These are phyloP conservation scores for Nymphaea colorata DNA, from an alignment of 164 flowering plant species.

Conservation along the genomic window DNA sequence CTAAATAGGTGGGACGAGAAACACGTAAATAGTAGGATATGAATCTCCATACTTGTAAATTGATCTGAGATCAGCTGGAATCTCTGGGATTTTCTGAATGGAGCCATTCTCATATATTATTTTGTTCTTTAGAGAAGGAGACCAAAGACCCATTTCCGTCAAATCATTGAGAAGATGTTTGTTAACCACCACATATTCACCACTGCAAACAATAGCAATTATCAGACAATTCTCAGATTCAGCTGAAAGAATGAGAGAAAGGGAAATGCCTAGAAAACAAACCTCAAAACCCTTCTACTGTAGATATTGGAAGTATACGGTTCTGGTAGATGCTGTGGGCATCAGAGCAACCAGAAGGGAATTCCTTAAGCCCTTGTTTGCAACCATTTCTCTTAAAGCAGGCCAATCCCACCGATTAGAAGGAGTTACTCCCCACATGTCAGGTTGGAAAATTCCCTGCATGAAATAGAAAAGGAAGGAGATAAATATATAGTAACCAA, in stretches of 20 bases:
- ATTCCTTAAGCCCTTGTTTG: conserved; percentile 69
- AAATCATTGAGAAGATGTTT: conserved; percentile 95
- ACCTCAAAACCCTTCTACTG: conserved; percentile 92
- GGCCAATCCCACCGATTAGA: conserved; percentile 86
- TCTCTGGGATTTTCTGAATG: conserved; percentile 57
- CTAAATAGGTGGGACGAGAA: too few species aligned
- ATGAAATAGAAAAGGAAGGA: background rate
- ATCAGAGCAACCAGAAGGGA: conserved; percentile 93
- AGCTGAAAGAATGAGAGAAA: background rate
- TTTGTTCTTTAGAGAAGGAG: conserved; percentile 72
- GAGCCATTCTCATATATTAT: conserved; percentile 83
- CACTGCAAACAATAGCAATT: conserved; percentile 27
- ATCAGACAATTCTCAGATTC: background rate
- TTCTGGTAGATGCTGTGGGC: conserved; percentile 99
- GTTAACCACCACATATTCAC: conserved; percentile 97
- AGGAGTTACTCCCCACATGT: conserved; percentile 80
- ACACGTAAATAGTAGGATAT: background rate
- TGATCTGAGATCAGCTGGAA: conserved; percentile 58
- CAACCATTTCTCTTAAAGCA: conserved; percentile 51
- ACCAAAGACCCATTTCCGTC: conserved; percentile 97
- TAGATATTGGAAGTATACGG: conserved; percentile 97
- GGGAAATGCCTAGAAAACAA: background rate
- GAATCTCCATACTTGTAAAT: conserved; percentile 51
- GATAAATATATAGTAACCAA: too few species aligned
- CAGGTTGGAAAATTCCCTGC: background rate